phyloP scores from a whole-genome alignment of 2,329 filamentous ascomycete species.

The Aspergillus sclerotialis region DNA sequence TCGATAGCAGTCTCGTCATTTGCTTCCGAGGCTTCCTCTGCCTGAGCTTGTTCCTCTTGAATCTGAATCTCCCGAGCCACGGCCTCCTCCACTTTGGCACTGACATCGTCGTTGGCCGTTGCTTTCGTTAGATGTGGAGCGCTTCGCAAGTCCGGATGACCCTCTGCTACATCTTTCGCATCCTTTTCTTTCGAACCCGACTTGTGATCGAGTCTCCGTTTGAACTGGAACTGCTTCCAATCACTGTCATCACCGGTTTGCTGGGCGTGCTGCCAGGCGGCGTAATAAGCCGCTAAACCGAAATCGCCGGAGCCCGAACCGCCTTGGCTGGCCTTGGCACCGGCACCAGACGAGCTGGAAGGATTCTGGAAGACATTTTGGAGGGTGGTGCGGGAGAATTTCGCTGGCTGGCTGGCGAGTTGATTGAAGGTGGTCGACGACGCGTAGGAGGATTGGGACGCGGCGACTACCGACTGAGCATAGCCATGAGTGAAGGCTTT shows the following conservation, averaged over 20 bases:
- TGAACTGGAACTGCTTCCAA: conserved; percentile 88
- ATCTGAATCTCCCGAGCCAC: conserved; percentile 71
- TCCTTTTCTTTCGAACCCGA: conserved; percentile 38
- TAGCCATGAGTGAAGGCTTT: conserved; percentile 98
- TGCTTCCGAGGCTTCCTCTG: conserved; percentile 29
- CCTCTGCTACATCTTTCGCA: conserved; percentile 23
- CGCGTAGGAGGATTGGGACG: conserved; percentile 77
- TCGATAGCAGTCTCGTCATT: conserved; percentile 18
- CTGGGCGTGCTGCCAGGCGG: conserved; percentile 77
- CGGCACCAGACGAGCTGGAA: conserved; percentile 44
- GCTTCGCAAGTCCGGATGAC: conserved; percentile 49
- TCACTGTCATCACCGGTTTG: conserved; percentile 64
- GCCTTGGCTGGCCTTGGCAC: conserved; percentile 52
- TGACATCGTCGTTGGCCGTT: conserved; percentile 39
- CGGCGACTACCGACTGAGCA: conserved; percentile 94
- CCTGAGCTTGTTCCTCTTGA: conserved; percentile 45
- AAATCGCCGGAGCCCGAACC: conserved; percentile 50
- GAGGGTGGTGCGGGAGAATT: conserved; percentile 54
- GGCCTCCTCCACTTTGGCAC: conserved; percentile 79
- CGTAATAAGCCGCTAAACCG: conserved; percentile 83
- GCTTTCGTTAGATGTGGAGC: conserved; percentile 56
- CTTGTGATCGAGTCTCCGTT: conserved; percentile 85
- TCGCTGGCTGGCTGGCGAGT: conserved; percentile 45
- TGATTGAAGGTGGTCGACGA: conserved; percentile 53
- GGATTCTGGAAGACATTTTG: conserved; percentile 66